A percentile compares a stretch with the other conserved stretches of the same genome.
phyloP scores from a whole-genome alignment of 1,284 basidiomycete genomes.

The Sanghuangporus weigelae region DNA sequence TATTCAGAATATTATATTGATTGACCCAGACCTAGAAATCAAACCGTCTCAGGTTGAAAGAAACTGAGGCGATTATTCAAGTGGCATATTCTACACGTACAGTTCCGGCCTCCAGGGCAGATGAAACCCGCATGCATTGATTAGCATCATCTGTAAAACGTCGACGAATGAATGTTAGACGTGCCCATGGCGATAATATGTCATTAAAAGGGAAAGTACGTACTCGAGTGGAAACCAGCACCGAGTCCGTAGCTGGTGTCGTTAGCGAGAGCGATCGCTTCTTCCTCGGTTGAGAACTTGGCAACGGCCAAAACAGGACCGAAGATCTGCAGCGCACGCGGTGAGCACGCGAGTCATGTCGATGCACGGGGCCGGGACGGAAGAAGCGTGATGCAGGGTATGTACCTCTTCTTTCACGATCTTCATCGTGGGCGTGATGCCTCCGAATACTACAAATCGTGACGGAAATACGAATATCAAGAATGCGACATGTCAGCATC shows the following conservation, averaged over 20 bases:
- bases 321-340: slow-evolving; percentile 57
- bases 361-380: background rate
- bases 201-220: slow-evolving; percentile 22
- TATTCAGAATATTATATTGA: slow-evolving; percentile 76
- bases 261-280: slow-evolving; percentile 77
- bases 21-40: slow-evolving; percentile 76
- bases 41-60: background rate
- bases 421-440: slow-evolving; percentile 68
- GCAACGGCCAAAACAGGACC: slow-evolving; percentile 79
- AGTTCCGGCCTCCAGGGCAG: slow-evolving; percentile 79
- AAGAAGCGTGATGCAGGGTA: background rate
- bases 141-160: slow-evolving; percentile 62
- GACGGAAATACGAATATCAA: background rate
- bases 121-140: slow-evolving; percentile 83
- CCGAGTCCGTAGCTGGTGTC: slow-evolving; percentile 84
- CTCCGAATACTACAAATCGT: slow-evolving; percentile 58
- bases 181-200: background rate
- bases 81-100: slow-evolving; percentile 36
- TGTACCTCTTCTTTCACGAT: slow-evolving; percentile 48
- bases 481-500: background rate
- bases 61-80: background rate
- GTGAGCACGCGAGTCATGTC: slow-evolving; percentile 3
- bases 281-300: slow-evolving; percentile 74
- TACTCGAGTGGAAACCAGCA: slow-evolving; percentile 85
- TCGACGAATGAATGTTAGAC: slow-evolving; percentile 9